Evolutionary conservation across 2,329 filamentous ascomycete species (phyloP).

Genomic region (Domatiomyces catenatus): DNA sequence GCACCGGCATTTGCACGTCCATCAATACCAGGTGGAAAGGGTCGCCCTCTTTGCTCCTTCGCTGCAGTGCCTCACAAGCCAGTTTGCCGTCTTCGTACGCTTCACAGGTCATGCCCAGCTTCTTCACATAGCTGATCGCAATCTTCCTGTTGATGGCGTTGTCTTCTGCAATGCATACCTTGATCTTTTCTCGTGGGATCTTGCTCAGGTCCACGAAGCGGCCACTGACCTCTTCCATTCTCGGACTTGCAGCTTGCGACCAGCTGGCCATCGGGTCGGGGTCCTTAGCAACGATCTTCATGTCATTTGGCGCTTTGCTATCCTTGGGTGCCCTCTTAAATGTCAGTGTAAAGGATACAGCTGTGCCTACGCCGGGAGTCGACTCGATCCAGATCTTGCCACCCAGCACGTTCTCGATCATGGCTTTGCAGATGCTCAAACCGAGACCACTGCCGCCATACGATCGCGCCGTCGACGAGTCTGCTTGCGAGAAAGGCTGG

Average conservation of each 20-base stretch:
- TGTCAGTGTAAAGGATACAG: constrained; percentile 56
- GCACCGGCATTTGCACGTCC: constrained; percentile 35
- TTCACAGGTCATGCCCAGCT: constrained; percentile 68
- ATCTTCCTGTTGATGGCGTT: constrained; percentile 32
- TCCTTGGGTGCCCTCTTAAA: constrained; percentile 67
- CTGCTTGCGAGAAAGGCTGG: constrained; percentile 44
- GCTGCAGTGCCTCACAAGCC: constrained; percentile 24
- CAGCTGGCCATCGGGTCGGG: constrained; percentile 43
- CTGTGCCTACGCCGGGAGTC: constrained; percentile 39
- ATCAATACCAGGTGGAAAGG: constrained; percentile 34
- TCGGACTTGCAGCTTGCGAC: constrained; percentile 29
- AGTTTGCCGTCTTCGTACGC: constrained; percentile 71
- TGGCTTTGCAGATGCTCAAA: constrained; percentile 46
- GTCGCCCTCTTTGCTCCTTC: constrained; percentile 18
- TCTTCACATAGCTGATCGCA: constrained; percentile 30
- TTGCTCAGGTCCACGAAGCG: constrained; percentile 52
- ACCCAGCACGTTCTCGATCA: constrained; percentile 45
- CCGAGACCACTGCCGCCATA: constrained; percentile 38
- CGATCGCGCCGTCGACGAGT: constrained; percentile 51
- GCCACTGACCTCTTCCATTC: constrained; percentile 26
- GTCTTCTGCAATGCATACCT: constrained; percentile 87
- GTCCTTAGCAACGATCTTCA: constrained; percentile 24
- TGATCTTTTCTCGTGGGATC: constrained; percentile 61
- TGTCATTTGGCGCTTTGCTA: constrained; percentile 38
- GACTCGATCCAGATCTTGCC: constrained; percentile 46